Percentiles rank a stretch among this genome's conserved stretches.
Conservation (phyloP, 2,329 filamentous ascomycete genomes). For the Alternaria ethzedia region DNA sequence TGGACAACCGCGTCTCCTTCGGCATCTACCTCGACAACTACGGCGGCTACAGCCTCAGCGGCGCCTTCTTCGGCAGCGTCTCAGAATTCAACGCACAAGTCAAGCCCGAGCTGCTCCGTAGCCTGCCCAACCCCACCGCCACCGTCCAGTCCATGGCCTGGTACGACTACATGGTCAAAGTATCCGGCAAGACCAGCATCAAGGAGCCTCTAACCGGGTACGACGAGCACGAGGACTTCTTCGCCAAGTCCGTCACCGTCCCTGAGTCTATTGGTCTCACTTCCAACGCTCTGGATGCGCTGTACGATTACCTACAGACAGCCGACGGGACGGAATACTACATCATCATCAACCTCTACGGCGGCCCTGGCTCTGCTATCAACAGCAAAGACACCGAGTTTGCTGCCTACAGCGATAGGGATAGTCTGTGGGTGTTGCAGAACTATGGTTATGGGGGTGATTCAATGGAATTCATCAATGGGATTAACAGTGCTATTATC, state of each 20-base stretch:
- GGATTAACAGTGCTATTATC: conserved; percentile 51
- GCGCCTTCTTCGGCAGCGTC: conserved; percentile 50
- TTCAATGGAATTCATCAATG: conserved; percentile 49
- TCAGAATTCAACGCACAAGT: conserved; percentile 49
- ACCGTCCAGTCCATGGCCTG: conserved; percentile 40
- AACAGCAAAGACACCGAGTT: conserved; percentile 43
- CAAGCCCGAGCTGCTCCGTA: conserved; percentile 48
- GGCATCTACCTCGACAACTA: conserved; percentile 51
- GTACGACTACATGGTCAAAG: conserved; percentile 53
- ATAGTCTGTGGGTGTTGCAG: conserved; percentile 48
- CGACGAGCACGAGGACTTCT: conserved; percentile 49
- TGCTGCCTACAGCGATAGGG: conserved; percentile 46
- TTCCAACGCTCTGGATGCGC: conserved; percentile 30
- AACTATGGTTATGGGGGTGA: conserved; percentile 40
- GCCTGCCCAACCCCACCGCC: conserved; percentile 35
- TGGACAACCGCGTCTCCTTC: conserved; percentile 51
- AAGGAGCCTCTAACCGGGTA: conserved; percentile 42
- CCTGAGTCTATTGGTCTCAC: conserved; percentile 44
- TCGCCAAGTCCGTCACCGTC: conserved; percentile 51
- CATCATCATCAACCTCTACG: conserved; percentile 50
- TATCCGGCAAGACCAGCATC: conserved; percentile 37
- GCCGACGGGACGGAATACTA: conserved; percentile 35
- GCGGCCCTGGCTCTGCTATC: conserved; percentile 45
- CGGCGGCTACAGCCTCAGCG: conserved; percentile 44
- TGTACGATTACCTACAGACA: conserved; percentile 42